A percentile compares a stretch with the other conserved stretches of the same genome.
Conservation (phyloP, 192 early-diverging fungal species). For the Dissophora globulifera region DNA sequence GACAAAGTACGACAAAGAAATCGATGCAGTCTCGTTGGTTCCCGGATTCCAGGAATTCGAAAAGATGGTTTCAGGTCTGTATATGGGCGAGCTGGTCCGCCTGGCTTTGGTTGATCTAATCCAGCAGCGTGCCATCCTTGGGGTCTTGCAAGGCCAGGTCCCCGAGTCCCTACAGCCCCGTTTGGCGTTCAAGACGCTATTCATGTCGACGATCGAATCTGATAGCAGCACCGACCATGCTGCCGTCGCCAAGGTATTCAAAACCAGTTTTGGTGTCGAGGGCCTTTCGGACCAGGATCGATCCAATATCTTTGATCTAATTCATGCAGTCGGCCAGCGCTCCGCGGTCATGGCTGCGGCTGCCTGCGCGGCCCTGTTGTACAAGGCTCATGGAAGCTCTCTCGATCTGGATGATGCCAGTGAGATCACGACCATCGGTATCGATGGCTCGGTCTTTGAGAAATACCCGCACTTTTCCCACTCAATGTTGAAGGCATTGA, state of each 20-base stretch:
- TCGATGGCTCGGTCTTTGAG: constrained; percentile 93
- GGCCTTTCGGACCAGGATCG: constrained; percentile 66
- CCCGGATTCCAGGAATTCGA: constrained; percentile 93
- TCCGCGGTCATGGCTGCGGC: constrained; percentile 86
- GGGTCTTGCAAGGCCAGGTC: constrained; percentile 73
- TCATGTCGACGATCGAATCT: constrained; percentile 67
- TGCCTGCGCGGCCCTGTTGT: constrained; percentile 69
- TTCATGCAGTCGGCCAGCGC: constrained; percentile 67
- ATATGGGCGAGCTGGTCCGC: constrained; percentile 91
- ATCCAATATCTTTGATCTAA: constrained; percentile 75
- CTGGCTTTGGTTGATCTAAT: constrained; percentile 84
- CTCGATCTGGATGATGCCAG: constrained; percentile 48
- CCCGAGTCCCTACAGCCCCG: constrained; percentile 67
- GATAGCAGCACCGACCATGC: constrained; percentile 73
- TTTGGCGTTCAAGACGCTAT: constrained; percentile 80
- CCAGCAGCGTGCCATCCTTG: constrained; percentile 77
- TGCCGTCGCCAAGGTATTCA: constrained; percentile 72
- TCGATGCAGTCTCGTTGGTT: constrained; percentile 83
- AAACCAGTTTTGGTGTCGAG: constrained; percentile 65
- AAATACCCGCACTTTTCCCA: constrained; percentile 88
- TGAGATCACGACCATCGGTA: constrained; percentile 79
- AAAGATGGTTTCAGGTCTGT: constrained; percentile 96
- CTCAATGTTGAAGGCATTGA: constrained; percentile 77
- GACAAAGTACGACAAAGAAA: constrained; percentile 85
- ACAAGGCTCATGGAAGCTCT: constrained; percentile 67